Base-by-base conservation (phyloP, 1,284 basidiomycete genomes). In the Xerocomus minutiporus region DNA sequence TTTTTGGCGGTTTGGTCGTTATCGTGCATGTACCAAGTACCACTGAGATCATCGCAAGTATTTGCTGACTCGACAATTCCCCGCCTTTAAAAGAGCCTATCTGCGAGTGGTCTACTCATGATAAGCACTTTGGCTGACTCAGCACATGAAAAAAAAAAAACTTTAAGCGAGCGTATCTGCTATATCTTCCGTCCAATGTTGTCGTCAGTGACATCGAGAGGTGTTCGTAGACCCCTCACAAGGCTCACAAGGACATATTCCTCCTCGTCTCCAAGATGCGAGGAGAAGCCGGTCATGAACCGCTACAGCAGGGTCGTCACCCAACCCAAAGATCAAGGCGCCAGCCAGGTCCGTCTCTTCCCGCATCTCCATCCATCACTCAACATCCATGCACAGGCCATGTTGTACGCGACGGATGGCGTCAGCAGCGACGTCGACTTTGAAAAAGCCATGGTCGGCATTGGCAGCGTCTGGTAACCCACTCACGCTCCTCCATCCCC, bases 401-500 rank as follows among this genome's bases (percentile, higher is more conserved):
- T 97, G 94, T 74, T 97, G 46, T 97, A 94, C 70, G 94, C 93
- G 20, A 97, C 94, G 1, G 94, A 97, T 28, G 93, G 92, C 26
- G 81, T 97, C 55, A 75, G 81, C 29, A 73, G 64, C 26, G 86
- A 93, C 58, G 79, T 77, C 11, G 94, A 97, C 71, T 86, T 97
- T 57, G 76, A 90, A 64, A 97, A 95, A 72, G 85, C 93, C 51
- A 97, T 97, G 94, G 89, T 97, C 56, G 94, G 94, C 55, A 85
- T 97, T 39, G 94, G 86, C 8, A 94, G 91, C 61, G 88, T 97
- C 31, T 97, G 94, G 94, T 94, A 66, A 71, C 86, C 77, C 38
- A 15, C 39, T 36, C 58, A 26, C 17, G 15, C 36, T 20, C 6
- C 51, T 25, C 40, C 13, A 55, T 59, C 40, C 62, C 45, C 28